Base-by-base conservation (phyloP, 805 yeast species). In the Spathaspora hagerdaliae region DNA sequence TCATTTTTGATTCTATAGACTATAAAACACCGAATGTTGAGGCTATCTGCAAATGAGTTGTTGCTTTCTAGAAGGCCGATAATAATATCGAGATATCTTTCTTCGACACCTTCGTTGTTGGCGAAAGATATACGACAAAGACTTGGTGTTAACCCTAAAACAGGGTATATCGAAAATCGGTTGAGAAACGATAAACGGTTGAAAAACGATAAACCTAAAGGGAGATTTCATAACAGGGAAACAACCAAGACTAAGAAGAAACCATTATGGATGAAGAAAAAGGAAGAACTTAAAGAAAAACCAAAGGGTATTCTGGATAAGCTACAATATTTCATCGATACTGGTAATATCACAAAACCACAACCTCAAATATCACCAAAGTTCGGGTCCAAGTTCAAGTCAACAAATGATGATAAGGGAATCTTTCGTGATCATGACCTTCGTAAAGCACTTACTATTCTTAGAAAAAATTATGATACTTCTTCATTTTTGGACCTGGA, bases 401-500 rank as follows among this genome's bases (percentile, higher is more conserved):
- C 5, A 19, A 19, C 29, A 46, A 46, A 27, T 6, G 15, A 38
- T 15, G 12, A 26, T 14, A 27, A 6, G 4, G 11, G 38, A 42
- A 43, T 39, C 49, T 47, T 5, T 43, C 31, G 27, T 35, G 36
- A 15, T 8, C 40, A 41, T 31, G 36, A 41, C 32, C 45, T n/a
- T 27, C 47, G 49, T 13, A 56, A 62, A 43, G 64, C 65, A 5
- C 53, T 70, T 7, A 49, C 61, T 34, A 42, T 64, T 7, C 51
- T 71, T 33, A 55, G 57, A 43, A 51, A 62, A 27, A 65, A 59
- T 42, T 69, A 61, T 48, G 73, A 68, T 42, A 52, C 49, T 36
- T 44, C 46, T 33, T 45, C 51, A 7, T 52, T 71, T 13, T 59
- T 58, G 12, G 57, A 60, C 34, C 47, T 43, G 2, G 41, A 55